phyloP scores from a whole-genome alignment of 2,329 filamentous ascomycete genomes.

The Fulvia fulva region DNA sequence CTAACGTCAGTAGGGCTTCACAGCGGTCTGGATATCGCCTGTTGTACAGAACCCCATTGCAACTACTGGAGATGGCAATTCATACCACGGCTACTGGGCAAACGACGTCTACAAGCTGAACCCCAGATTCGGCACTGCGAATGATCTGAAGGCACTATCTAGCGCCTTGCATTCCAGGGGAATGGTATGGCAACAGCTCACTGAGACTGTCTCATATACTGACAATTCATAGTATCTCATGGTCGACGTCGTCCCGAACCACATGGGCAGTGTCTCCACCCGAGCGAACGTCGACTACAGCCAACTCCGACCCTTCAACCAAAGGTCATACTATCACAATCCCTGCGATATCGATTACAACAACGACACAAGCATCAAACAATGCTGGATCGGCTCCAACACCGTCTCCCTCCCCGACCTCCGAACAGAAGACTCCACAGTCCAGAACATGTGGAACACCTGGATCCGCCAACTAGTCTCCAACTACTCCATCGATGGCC shows the following conservation, averaged over 20 bases:
- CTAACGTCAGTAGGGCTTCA: slow-evolving; percentile 36
- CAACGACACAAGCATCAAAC: slow-evolving; percentile 35
- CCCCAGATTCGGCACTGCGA: slow-evolving; percentile 42
- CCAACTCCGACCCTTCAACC: slow-evolving; percentile 40
- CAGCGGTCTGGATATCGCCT: slow-evolving; percentile 41
- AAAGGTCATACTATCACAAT: slow-evolving; percentile 45
- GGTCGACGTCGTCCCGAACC: slow-evolving; percentile 48
- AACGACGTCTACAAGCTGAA: slow-evolving; percentile 45
- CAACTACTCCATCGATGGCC: slow-evolving; percentile 56
- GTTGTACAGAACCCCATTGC: slow-evolving; percentile 40
- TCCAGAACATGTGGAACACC: slow-evolving; percentile 49
- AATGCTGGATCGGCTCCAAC: slow-evolving; percentile 53
- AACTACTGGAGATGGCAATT: slow-evolving; percentile 36
- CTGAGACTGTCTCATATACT: neutral
- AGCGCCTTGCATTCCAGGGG: slow-evolving; percentile 42
- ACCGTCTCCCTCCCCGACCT: slow-evolving; percentile 58
- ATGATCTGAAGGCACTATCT: slow-evolving; percentile 43
- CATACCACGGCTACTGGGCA: slow-evolving; percentile 42
- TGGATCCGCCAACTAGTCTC: slow-evolving; percentile 58
- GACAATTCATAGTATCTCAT: slow-evolving; percentile 34
- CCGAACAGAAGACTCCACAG: slow-evolving; percentile 48
- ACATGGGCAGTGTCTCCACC: slow-evolving; percentile 35
- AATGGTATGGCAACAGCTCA: slow-evolving; percentile 33
- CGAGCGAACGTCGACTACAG: slow-evolving; percentile 31
- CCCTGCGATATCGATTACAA: slow-evolving; percentile 55